These are phyloP conservation scores for Thermothelomyces thermophilus DNA, from an alignment of 2,329 filamentous ascomycete genomes.

Conservation along the genomic window DNA sequence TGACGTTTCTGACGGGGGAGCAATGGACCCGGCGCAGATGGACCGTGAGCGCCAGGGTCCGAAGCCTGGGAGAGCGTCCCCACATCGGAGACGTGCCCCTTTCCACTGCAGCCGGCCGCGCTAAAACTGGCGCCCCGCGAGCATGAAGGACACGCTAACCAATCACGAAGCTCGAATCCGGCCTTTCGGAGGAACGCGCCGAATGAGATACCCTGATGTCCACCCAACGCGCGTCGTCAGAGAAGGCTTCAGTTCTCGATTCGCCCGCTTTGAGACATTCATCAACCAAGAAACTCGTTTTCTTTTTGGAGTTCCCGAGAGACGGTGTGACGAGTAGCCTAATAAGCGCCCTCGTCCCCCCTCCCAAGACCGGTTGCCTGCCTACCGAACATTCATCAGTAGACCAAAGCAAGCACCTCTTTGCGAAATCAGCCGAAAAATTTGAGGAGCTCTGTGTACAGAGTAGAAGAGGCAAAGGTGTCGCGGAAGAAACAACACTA, in stretches of 20 bases:
- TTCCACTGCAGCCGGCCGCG: constrained; percentile 12
- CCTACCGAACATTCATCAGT: too few species aligned
- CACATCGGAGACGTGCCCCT: constrained; percentile 6
- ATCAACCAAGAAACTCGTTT: background rate
- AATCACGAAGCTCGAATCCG: constrained; percentile 6
- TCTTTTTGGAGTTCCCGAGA: too few species aligned
- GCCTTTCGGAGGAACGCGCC: constrained; percentile 2
- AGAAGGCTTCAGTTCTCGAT: too few species aligned
- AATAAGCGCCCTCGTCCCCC: too few species aligned
- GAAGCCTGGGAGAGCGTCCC: background rate
- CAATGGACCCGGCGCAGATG: background rate
- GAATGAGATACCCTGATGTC: background rate
- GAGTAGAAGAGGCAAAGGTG: background rate
- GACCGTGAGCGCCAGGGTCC: background rate
- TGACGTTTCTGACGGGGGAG: background rate
- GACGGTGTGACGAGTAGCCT: too few species aligned
- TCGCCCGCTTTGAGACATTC: background rate
- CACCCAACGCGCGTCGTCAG: background rate
- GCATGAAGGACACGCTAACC: constrained; percentile 7
- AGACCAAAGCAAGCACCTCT: constrained; percentile 2
- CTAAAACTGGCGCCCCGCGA: background rate
- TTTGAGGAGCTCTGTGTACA: background rate
- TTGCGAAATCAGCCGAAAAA: background rate
- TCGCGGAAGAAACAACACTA: too few species aligned
- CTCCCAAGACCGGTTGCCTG: too few species aligned